A percentile compares a stretch with the other conserved stretches of the same genome.
Evolutionary conservation across 1,139 yeast genomes (phyloP).

Genomic region (Lodderomyces oxycetoniae): DNA sequence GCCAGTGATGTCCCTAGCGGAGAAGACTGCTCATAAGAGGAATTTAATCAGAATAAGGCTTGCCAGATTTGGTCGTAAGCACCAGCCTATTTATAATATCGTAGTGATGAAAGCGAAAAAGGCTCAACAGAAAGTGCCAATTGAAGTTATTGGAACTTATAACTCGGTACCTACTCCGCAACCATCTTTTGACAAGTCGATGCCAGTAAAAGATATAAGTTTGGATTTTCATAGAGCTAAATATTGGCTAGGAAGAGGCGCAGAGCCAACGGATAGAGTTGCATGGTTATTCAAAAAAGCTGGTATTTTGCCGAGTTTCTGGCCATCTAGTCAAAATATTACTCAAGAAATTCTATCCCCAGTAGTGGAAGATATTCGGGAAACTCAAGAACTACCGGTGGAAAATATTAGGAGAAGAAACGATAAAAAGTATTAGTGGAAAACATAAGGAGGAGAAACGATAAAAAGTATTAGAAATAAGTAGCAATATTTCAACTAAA

Average conservation of each 20-base stretch:
- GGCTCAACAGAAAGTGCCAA: constrained; percentile 81
- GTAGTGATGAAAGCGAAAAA: constrained; percentile 74
- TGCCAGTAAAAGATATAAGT: constrained; percentile 60
- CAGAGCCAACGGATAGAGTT: constrained; percentile 86
- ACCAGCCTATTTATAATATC: constrained; percentile 84
- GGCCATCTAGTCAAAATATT: constrained; percentile 53
- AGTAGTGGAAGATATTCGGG: constrained; percentile 23
- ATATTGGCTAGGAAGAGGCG: constrained; percentile 99
- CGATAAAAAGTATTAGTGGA: constrained; percentile 19
- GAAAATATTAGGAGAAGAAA: constrained; percentile 34
- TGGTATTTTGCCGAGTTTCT: constrained; percentile 66
- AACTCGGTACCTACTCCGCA: constrained; percentile 77
- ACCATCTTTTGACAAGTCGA: constrained; percentile 28
- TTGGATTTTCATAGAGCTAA: constrained; percentile 88
- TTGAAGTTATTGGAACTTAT: constrained; percentile 93
- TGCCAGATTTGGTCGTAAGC: constrained; percentile 88
- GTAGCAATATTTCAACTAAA: constrained; percentile 1
- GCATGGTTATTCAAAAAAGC: constrained; percentile 74
- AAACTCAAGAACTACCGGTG: constrained; percentile 31
- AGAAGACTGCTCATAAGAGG: constrained; percentile 9
- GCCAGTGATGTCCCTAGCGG: constrained; percentile 8
- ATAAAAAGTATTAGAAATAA: constrained; percentile 10
- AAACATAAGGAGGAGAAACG: constrained; percentile 31
- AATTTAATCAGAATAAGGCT: constrained; percentile 55
- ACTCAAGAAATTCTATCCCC: constrained; percentile 32